A percentile compares a stretch with the other conserved stretches of the same genome.
Evolutionary conservation across 2,329 filamentous ascomycete genomes (phyloP).

Genomic region (Paracorniculantispora psalliotae): DNA sequence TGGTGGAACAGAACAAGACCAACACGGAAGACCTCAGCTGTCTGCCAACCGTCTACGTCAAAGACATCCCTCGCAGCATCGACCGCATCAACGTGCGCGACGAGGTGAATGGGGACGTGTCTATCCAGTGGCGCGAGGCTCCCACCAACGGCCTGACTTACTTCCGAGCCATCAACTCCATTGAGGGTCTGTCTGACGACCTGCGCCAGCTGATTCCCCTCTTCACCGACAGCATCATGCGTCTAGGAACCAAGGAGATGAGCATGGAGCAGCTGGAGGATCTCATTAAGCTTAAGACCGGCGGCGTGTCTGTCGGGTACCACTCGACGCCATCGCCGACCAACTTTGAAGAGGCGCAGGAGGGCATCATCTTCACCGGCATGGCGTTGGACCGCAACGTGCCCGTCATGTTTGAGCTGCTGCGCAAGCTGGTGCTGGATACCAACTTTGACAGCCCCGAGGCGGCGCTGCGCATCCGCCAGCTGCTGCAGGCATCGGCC

Average conservation of each 20-base stretch:
- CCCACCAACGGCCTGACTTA: conserved; percentile 95
- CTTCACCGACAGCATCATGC: conserved; percentile 89
- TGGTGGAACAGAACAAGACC: conserved; percentile 78
- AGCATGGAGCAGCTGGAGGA: conserved; percentile 95
- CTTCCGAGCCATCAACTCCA: conserved; percentile 79
- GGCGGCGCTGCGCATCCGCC: conserved; percentile 75
- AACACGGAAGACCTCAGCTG: conserved; percentile 81
- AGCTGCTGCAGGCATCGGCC: conserved; percentile 79
- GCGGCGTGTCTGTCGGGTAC: conserved; percentile 80
- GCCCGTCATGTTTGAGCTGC: conserved; percentile 81
- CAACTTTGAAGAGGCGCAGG: conserved; percentile 64
- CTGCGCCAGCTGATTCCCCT: conserved; percentile 79
- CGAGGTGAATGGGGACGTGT: conserved; percentile 58
- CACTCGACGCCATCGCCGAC: conserved; percentile 75
- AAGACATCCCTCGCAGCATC: conserved; percentile 78
- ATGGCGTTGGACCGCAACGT: conserved; percentile 89
- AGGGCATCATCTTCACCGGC: conserved; percentile 79
- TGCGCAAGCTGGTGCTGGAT: conserved; percentile 74
- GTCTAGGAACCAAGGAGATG: conserved; percentile 80
- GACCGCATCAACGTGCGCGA: conserved; percentile 58
- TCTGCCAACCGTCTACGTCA: conserved; percentile 80
- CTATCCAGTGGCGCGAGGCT: conserved; percentile 85
- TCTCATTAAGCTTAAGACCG: conserved; percentile 91
- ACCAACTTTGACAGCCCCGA: conserved; percentile 85
- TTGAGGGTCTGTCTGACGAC: conserved; percentile 77